A percentile compares a stretch with the other conserved stretches of the same genome.
phyloP scores from a whole-genome alignment of 192 early-diverging fungal genomes.

The Coemansia sp. region DNA sequence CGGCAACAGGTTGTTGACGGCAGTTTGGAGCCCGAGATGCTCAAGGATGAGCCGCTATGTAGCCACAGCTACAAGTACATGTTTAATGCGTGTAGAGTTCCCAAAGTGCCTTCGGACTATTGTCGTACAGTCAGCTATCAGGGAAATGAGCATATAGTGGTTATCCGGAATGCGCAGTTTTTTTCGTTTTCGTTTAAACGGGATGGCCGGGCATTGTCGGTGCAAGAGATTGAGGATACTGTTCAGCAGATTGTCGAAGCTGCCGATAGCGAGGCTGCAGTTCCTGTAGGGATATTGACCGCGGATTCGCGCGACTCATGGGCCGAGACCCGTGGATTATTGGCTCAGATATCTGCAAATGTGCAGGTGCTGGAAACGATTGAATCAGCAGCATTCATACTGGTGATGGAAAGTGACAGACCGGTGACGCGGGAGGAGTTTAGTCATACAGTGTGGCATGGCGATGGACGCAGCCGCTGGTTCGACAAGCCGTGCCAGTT shows the following conservation, averaged over 20 bases:
- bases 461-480: constrained; percentile 92
- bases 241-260: constrained; percentile 62
- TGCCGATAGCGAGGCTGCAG: constrained; percentile 64
- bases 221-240: constrained; percentile 76
- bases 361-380: constrained; percentile 75
- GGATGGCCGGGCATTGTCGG: constrained; percentile 57
- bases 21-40: constrained; percentile 77
- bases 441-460: constrained; percentile 88
- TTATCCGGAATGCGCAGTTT: constrained; percentile 87
- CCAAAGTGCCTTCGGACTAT: constrained; percentile 80
- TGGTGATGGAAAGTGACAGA: constrained; percentile 82
- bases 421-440: constrained; percentile 91
- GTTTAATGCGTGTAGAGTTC: constrained; percentile 96
- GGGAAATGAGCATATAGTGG: constrained; percentile 75
- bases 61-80: constrained; percentile 91
- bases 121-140: constrained; percentile 66
- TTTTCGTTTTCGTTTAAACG: constrained; percentile 70
- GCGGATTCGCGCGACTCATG: constrained; percentile 90
- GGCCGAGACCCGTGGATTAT: constrained; percentile 70
- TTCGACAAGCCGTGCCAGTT: constrained; percentile 97
- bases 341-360: constrained; percentile 66
- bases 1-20: constrained; percentile 71
- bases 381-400: constrained; percentile 83
- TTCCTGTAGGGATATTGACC: constrained; percentile 83
- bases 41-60: constrained; percentile 71